Evolutionary conservation across 73 alveolate genomes (phyloP).

Genomic region (Effrenium voratum): DNA sequence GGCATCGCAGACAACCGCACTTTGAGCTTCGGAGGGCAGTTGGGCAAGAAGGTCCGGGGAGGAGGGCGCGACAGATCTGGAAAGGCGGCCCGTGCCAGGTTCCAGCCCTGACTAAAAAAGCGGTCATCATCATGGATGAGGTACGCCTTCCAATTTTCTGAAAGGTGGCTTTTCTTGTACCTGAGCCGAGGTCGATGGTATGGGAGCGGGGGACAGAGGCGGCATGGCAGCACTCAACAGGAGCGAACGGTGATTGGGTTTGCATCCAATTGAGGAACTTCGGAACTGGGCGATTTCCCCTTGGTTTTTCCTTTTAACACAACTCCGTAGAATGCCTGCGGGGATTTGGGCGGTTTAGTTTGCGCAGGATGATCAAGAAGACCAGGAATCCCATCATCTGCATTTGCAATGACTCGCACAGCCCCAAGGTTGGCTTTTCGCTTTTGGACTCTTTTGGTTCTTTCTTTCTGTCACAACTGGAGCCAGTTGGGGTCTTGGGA

Average conservation of each 20-base stretch:
- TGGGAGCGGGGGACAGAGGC: slow-evolving; percentile 99
- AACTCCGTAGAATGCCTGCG: no score
- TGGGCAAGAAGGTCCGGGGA: no score
- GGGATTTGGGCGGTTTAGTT: neutral
- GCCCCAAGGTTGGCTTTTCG: slow-evolving; percentile 97
- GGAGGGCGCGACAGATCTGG: neutral
- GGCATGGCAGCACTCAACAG: slow-evolving; percentile 99
- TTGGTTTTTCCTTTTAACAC: no score
- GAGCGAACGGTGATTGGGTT: neutral
- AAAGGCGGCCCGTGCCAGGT: neutral
- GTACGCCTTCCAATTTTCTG: neutral
- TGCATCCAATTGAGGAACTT: no score
- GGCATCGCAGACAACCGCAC: slow-evolving; percentile 91
- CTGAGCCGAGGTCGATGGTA: slow-evolving; percentile 99
- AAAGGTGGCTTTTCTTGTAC: neutral
- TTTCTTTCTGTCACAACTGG: neutral
- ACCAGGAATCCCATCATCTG: slow-evolving; percentile 99
- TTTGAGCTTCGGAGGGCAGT: slow-evolving; percentile 17
- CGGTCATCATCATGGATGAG: slow-evolving; percentile 93
- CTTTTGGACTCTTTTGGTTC: no score
- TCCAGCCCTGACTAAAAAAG: slow-evolving; percentile 60
- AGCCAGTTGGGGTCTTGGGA: neutral
- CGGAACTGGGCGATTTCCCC: no score
- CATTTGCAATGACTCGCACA: slow-evolving; percentile 99
- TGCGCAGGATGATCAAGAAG: slow-evolving; percentile 97